Evolutionary conservation across 2,329 filamentous ascomycete species (phyloP).

Genomic region (Pestalotiopsis sp.): DNA sequence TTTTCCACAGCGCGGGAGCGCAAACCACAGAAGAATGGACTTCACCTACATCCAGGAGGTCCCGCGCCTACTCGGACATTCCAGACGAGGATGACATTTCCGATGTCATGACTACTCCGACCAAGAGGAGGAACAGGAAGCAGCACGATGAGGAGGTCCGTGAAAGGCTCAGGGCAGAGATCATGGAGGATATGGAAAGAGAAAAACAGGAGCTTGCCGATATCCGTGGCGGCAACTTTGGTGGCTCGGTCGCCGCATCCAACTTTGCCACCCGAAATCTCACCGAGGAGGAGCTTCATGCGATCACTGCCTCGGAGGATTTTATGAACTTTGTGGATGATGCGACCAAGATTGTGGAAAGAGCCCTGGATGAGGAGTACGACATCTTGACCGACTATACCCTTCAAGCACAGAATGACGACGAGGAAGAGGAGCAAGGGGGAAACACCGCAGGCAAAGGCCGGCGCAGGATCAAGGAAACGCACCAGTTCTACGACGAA

Average conservation of each 20-base stretch:
- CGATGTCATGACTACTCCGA: constrained; percentile 60
- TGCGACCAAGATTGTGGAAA: constrained; percentile 95
- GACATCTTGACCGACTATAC: constrained; percentile 96
- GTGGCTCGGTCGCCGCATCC: constrained; percentile 42
- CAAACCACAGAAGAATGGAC: constrained; percentile 84
- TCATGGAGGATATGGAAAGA: constrained; percentile 82
- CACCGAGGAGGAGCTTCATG: constrained; percentile 82
- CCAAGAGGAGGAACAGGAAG: constrained; percentile 76
- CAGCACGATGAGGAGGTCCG: constrained; percentile 87
- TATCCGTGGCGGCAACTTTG: constrained; percentile 51
- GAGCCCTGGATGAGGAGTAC: constrained; percentile 93
- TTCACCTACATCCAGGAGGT: constrained; percentile 52
- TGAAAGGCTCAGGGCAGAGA: constrained; percentile 81
- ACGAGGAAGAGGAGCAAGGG: constrained; percentile 81
- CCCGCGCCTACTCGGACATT: constrained; percentile 59
- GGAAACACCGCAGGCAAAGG: constrained; percentile 73
- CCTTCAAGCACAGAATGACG: constrained; percentile 71
- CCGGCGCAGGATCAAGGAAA: constrained; percentile 78
- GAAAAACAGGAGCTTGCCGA: constrained; percentile 64
- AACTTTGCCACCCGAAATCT: constrained; percentile 82
- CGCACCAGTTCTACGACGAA: constrained; percentile 92
- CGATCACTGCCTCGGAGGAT: constrained; percentile 88
- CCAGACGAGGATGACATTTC: constrained; percentile 66
- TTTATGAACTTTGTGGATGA: constrained; percentile 95
- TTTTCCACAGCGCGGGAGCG: constrained; percentile 96